Evolutionary conservation across 495 filamentous ascomycete species (phyloP), one percentile per base, ranked within the genome.

Genomic region (Talaromyces thailandensis): DNA sequence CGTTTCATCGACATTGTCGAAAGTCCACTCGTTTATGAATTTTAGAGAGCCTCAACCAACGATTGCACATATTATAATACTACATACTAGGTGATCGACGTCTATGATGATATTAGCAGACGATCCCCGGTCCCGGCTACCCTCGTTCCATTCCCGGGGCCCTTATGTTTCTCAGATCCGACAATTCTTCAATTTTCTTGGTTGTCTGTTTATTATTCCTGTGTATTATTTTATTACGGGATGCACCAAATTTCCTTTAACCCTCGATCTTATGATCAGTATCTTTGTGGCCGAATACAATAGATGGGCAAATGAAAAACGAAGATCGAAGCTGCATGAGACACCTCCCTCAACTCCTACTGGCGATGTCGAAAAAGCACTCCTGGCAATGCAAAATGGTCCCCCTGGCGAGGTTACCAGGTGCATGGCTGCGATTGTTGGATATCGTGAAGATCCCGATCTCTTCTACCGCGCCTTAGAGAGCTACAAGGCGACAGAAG

Each of bases 381-480:
- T 58, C 37, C 14, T 28, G 32, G 2, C 58, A 4, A 37, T 63
- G 11, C 56, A 25, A 29, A 21, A 56, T 16, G 16, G 8, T 0
- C 11, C 35, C 0, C 59, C n/a, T 31, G 4, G 32, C 14, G 56
- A 62, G 6, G 29, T 28, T 2, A 62, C 64, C 18, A 66, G 69
- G 32, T 71, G 69, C 32, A 66, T 74, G 65, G 70, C 71, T 6
- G 67, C 66, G 0, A 67, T 74, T 58, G 71, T 74, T 4, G 71
- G 71, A 18, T 74, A 74, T 62, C 71, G 71, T 25, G 71, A 74
- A 63, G 70, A 74, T 28, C 70, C 70, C 12, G 65, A 65, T 12
- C 59, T 74, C 6, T 74, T 69, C 59, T 58, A 60, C 29, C 66
- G 69, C 16, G 70, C 70, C 16, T 61, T 74, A 61, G 64, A 71